Evolutionary conservation across 352 stramenopile species (phyloP), one percentile per base, ranked within the genome.

Genomic region (Elongisporangium undulatum): DNA sequence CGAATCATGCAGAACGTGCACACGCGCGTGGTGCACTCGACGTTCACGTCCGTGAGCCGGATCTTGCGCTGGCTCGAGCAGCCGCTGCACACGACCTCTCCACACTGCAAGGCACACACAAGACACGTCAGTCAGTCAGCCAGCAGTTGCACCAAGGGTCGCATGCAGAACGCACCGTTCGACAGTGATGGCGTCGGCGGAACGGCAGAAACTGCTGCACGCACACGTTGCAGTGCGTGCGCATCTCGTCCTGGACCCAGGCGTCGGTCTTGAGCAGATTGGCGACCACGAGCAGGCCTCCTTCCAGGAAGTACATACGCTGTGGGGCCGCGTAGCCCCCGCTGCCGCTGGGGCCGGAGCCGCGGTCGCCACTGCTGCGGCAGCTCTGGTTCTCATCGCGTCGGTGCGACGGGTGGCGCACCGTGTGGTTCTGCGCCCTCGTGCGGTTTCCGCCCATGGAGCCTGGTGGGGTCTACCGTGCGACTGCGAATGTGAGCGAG

Each of bases 1-100:
- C 77, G 81, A 61, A 91, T 89, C 59, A 92, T 75, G 66, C 84
- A 94, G 67, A 90, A 90, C 34, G 84, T 87, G 61, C 84, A 92
- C 24, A 94, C 72, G 58, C 84, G 80, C 49, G 80, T 91, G 57
- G 74, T 67, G 60, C 79, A 90, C 63, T 92, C 78, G 41, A 90
- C 78, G 54, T 93, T 93, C 61, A 90, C 82, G 49, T 92, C 79
- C 19, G 82, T 88, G 24, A 92, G 69, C 45, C 82, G 77, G 53
- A 93, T 82, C 34, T 82, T 74, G 60, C 77, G 81, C 58, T 91
- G 80, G 39, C 77, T 83, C 22, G 84, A 90, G 69, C 84, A 94
- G 8, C 76, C 77, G 22, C 71, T 68, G 55, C 84, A 94, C 2
- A 92, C 78, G 22, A 86, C 74, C 55, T 93, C 81, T n/a, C 84